Evolutionary conservation across 306 rosid genomes (phyloP), one percentile per base, ranked within the genome.

Genomic region (Prunus mongolica): DNA sequence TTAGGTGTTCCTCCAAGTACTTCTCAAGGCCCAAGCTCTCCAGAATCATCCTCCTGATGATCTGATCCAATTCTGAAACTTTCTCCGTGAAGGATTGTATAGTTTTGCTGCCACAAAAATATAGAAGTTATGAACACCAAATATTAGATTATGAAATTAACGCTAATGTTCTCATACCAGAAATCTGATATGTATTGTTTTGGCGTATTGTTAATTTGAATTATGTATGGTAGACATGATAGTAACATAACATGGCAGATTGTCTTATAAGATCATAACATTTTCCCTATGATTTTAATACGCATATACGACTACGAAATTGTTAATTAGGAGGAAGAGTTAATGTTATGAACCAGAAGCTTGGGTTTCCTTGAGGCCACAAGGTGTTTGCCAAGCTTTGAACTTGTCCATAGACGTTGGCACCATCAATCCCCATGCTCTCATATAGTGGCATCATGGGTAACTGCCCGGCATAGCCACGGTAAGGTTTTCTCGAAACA

Each of bases 381-480:
- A 84, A 51, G 71, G 67, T 64, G 24, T 73, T 69, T 34, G 87
- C 41, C 28, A 75, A 50, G 81, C 19, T 76, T 28, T 90, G 85
- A 28, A 90, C 90, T 50, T 87, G 67, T 6, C 82, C 74, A 61
- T 3, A 52, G 49, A 74, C 9, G 78, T 65, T 41, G 25, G 93
- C 86, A 61, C 87, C 93, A 0, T 86, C 93, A 41, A 90, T 55
- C 41, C 90, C 93, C 84, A 93, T 67, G 77, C 93, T 89, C 79
- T 90, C 96, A 69, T 10, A 87, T 2, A 93, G 88, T n/a, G 94
- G 96, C 34, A 82, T 55, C 80, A 19, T 34, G 52, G 92, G 92
- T 71, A 86, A 60, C 65, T 90, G 93, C 2, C 96, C 96, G 25
- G 77, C 80, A 60, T 90, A 92, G 64, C 97, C 96, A 85, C 87